Percentiles rank a stretch among this genome's conserved stretches.
These are phyloP conservation scores for Botrytis paeoniae DNA, from an alignment of 2,329 filamentous ascomycete species.

Conservation along the genomic window DNA sequence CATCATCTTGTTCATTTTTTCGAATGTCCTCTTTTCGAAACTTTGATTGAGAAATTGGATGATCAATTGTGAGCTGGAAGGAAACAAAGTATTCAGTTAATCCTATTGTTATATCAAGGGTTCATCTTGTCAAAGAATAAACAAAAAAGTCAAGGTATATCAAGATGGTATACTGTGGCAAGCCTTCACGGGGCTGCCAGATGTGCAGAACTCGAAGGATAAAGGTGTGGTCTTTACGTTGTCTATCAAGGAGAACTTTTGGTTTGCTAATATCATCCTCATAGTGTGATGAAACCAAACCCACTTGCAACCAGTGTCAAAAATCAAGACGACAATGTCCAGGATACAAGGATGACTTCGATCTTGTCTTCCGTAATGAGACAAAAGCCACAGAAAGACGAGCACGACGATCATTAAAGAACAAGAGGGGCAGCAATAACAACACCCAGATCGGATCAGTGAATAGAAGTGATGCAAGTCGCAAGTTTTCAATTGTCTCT, in stretches of 20 bases:
- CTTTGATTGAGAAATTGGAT: background rate
- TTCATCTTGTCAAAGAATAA: conserved; percentile 2
- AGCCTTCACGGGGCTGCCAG: conserved; percentile 67
- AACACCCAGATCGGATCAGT: background rate
- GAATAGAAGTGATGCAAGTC: conserved; percentile 2
- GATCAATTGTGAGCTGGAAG: background rate
- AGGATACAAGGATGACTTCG: conserved; percentile 69
- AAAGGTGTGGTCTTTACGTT: conserved; percentile 52
- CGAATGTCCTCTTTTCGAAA: background rate
- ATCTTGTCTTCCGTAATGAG: conserved; percentile 70
- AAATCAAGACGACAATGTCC: conserved; percentile 63
- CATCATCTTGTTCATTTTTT: background rate
- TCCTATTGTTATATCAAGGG: background rate
- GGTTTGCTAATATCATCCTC: conserved; percentile 24
- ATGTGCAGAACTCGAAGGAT: conserved; percentile 72
- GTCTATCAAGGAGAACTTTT: conserved; percentile 15
- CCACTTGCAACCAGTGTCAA: conserved; percentile 62
- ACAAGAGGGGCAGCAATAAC: conserved; percentile 40
- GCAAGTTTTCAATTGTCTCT: conserved; percentile 16
- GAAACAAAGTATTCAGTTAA: background rate
- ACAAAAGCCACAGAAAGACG: conserved; percentile 64
- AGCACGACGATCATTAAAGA: conserved; percentile 53
- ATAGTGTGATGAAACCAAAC: conserved; percentile 66
- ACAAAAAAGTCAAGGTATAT: conserved; percentile 12
- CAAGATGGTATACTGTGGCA: conserved; percentile 63